Base-by-base conservation (phyloP, 139 green algal genomes). In the Closterium sp. region DNA sequence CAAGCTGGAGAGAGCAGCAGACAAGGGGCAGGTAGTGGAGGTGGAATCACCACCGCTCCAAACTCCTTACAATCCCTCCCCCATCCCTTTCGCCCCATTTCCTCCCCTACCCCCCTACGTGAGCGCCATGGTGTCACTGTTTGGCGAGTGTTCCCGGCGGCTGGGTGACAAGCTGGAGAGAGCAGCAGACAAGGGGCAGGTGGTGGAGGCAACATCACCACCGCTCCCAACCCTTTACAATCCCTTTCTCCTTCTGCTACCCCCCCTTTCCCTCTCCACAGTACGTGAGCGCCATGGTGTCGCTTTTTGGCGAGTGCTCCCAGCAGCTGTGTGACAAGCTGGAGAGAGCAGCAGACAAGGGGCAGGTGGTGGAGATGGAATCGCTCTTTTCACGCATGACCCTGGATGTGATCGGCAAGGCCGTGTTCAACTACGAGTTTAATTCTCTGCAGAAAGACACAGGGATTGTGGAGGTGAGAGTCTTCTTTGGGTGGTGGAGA, bases 381-480 rank as follows among this genome's bases (percentile, higher is more conserved):
- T 98, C 98, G 93, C 98, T 97, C 92, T 99, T 99, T 94, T 97
- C 95, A 4, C 96, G 97, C 3, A 95, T 99, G n/a, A 97, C 96
- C 0, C 96, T 99, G 89, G 98, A 99, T 96, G 99, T 99, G 95
- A 99, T 99, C 89, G 98, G 97, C 92, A 98, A 99, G 95, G 98
- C 98, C 0, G 98, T 99, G 70, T 99, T 99, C 96, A 98, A 99
- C 97, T 99, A 99, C 95, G 97, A 99, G 85, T 99, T 93, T 38
- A 90, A 94, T 9, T 93, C 89, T 1, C 88, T 94, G 1, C 4
- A 7, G 2, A 45, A 45, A 45, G 38, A 45, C 38, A 45, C 38
- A 6, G 38, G 38, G 3, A 45, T 45, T 45, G 38, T 45, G 38
- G 38, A 45, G 38, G 38, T 45, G 32, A 38, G 32, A 38, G 32